Evolutionary conservation across 129 eudicot species (phyloP).

Genomic region (Tanacetum coccineum): DNA sequence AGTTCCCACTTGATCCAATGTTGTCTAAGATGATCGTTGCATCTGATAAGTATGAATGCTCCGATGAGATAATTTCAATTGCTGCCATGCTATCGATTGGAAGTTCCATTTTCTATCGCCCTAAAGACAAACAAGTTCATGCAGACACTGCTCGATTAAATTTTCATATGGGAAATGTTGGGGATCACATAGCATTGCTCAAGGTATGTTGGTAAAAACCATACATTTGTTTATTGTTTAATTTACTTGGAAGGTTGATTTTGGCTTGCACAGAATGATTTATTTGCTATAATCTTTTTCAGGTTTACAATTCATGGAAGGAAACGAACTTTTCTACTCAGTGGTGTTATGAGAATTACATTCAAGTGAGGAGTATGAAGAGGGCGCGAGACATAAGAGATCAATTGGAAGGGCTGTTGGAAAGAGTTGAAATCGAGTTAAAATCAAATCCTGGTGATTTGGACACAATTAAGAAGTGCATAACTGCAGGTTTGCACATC

Average conservation of each 20-base stretch:
- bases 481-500: conserved; percentile 39
- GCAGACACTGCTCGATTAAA: conserved; percentile 94
- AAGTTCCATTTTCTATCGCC: conserved; percentile 92
- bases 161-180: conserved; percentile 95
- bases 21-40: conserved; percentile 96
- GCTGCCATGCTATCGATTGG: conserved; percentile 97
- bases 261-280: background rate
- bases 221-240: background rate
- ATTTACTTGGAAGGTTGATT: background rate
- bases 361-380: conserved; percentile 98
- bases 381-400: conserved; percentile 92
- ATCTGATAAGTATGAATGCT: conserved; percentile 88
- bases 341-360: conserved; percentile 98
- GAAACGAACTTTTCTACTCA: conserved; percentile 91
- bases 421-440: conserved; percentile 87
- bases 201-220: conserved; percentile 46
- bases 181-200: conserved; percentile 90
- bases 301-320: conserved; percentile 95
- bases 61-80: conserved; percentile 89
- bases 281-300: conserved; percentile 21
- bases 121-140: conserved; percentile 97
- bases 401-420: conserved; percentile 84
- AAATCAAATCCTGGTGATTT: conserved; percentile 63
- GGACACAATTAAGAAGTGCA: conserved; percentile 77
- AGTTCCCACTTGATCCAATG: conserved; percentile 99